Evolutionary conservation across 225 moss, liverwort and hornwort genomes (phyloP).

Genomic region (Antitrichia curtipendula): DNA sequence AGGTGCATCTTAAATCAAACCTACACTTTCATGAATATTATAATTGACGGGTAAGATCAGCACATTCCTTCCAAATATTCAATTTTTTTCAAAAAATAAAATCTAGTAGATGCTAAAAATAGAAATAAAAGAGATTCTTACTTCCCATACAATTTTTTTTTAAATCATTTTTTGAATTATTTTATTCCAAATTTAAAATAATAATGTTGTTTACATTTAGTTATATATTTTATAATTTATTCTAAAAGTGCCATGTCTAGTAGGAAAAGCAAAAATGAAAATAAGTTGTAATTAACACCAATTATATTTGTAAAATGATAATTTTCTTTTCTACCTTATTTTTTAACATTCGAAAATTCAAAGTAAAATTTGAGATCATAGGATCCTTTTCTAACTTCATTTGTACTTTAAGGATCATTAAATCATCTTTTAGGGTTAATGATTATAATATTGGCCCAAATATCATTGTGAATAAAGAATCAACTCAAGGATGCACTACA

Average conservation of each 20-base stretch:
- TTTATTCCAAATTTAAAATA: neutral
- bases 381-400: neutral
- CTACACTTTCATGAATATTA: neutral
- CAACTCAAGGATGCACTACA: neutral
- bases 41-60: rapidly evolving
- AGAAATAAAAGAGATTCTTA: neutral
- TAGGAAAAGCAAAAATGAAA: neutral
- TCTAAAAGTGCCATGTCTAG: rapidly evolving
- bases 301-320: neutral
- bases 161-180: neutral
- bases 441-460: neutral
- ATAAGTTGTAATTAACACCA: neutral
- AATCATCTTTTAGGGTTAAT: neutral
- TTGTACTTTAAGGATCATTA: neutral
- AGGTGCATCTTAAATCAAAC: neutral
- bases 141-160: too few relatives aligned
- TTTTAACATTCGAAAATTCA: neutral
- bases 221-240: neutral
- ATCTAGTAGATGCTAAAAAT: neutral
- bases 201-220: rapidly evolving
- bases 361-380: neutral
- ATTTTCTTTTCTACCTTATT: neutral
- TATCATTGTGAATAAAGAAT: neutral
- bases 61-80: neutral
- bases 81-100: neutral